These are phyloP conservation scores for Alternaria dauci DNA, from an alignment of 2,329 filamentous ascomycete genomes.

Conservation along the genomic window DNA sequence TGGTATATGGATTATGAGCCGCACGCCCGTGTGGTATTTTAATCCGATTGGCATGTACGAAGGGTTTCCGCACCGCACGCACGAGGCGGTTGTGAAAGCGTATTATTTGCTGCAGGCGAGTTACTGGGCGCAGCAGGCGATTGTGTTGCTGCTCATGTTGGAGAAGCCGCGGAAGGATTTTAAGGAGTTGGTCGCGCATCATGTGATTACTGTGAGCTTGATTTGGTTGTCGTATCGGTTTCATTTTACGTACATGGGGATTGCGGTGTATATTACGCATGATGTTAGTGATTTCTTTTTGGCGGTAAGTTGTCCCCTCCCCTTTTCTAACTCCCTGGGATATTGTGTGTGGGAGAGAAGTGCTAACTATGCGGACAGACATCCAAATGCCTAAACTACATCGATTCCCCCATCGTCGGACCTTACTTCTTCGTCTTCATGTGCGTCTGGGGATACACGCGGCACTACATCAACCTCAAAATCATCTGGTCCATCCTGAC, in stretches of 20 bases:
- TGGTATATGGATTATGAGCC: slow-evolving; percentile 89
- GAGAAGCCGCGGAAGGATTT: slow-evolving; percentile 96
- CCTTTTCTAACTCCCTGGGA: too few relatives aligned
- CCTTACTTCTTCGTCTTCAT: slow-evolving; percentile 89
- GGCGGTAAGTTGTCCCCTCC: slow-evolving; percentile 67
- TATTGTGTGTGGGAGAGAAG: too few relatives aligned
- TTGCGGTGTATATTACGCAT: slow-evolving; percentile 93
- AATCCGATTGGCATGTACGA: slow-evolving; percentile 92
- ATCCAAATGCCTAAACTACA: slow-evolving; percentile 90
- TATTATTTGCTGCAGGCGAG: slow-evolving; percentile 95
- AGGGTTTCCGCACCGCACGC: slow-evolving; percentile 81
- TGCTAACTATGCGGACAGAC: slow-evolving; percentile 62
- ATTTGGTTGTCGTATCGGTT: slow-evolving; percentile 91
- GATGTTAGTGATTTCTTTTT: slow-evolving; percentile 97
- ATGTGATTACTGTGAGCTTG: slow-evolving; percentile 85
- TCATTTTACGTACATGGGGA: slow-evolving; percentile 94
- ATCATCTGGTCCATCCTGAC: slow-evolving; percentile 80
- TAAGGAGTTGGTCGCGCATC: slow-evolving; percentile 89
- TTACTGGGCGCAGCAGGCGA: slow-evolving; percentile 95
- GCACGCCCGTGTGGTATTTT: slow-evolving; percentile 95
- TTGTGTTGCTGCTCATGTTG: slow-evolving; percentile 84
- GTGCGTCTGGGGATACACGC: slow-evolving; percentile 84
- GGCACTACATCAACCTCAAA: slow-evolving; percentile 82
- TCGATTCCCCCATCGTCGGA: slow-evolving; percentile 78
- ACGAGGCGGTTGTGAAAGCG: slow-evolving; percentile 85